A percentile compares a stretch with the other conserved stretches of the same genome.
These are phyloP conservation scores for Gliomastix tumulicola DNA, from an alignment of 2,329 filamentous ascomycete species.

Conservation along the genomic window DNA sequence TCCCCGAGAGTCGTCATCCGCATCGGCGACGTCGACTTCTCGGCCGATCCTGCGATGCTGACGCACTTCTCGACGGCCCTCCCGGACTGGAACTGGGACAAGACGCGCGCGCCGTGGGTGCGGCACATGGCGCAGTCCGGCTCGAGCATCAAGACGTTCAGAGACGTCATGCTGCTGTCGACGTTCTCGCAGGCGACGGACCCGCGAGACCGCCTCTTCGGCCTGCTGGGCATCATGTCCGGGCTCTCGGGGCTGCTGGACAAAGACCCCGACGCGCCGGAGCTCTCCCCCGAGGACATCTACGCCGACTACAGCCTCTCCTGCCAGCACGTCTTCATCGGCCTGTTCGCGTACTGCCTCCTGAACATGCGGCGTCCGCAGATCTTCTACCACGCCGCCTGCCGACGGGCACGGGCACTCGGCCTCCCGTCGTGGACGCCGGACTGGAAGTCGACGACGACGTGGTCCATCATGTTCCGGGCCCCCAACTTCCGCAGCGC, in stretches of 20 bases:
- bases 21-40: not conserved
- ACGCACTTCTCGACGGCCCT: not conserved
- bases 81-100: not conserved
- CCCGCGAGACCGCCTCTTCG: not conserved
- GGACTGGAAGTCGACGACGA: not conserved
- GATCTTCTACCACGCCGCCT: not conserved
- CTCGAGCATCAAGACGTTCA: not conserved
- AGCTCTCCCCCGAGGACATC: not conserved
- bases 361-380: not conserved
- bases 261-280: not conserved
- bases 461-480: not conserved
- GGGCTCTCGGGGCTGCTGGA: not conserved
- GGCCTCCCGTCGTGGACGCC: not conserved
- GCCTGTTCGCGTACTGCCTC: not conserved
- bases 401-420: too few species aligned
- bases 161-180: not conserved
- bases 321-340: not conserved
- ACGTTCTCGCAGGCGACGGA: not conserved
- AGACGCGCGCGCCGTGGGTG: not conserved
- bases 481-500: not conserved
- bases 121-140: not conserved
- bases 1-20: not conserved
- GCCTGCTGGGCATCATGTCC: not conserved
- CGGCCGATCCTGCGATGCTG: not conserved
- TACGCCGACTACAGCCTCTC: not conserved